Conservation (phyloP, 495 filamentous ascomycete genomes). For the Neurospora sp. region DNA sequence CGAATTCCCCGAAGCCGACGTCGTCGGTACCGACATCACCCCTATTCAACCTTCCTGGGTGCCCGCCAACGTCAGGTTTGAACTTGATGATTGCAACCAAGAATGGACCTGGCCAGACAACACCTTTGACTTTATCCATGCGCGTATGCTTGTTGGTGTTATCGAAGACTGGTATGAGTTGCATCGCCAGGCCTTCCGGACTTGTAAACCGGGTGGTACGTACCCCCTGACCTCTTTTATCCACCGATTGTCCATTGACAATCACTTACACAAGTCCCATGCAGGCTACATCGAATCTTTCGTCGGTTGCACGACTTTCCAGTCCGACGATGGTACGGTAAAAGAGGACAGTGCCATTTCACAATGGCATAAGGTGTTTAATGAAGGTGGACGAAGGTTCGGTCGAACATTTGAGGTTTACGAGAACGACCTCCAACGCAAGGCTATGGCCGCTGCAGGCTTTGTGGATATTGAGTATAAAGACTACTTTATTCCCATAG, state of each 20-base stretch:
- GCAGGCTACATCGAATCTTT: conserved; percentile 15
- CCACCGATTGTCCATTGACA: background rate
- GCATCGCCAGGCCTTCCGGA: background rate
- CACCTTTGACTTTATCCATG: conserved; percentile 46
- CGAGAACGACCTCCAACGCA: conserved; percentile 21
- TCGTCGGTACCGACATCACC: conserved; percentile 55
- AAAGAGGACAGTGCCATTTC: conserved; percentile 5
- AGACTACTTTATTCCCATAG: conserved; percentile 5
- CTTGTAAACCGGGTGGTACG: background rate
- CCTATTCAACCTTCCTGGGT: conserved; percentile 33
- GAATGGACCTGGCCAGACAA: conserved; percentile 42
- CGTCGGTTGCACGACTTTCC: conserved; percentile 12
- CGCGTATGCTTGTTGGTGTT: conserved; percentile 39
- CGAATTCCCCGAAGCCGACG: conserved; percentile 35
- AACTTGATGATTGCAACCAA: conserved; percentile 43
- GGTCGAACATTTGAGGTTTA: conserved; percentile 11
- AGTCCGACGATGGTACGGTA: conserved; percentile 12
- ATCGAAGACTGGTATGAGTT: conserved; percentile 38
- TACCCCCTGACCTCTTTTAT: background rate
- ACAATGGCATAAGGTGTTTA: conserved; percentile 15
- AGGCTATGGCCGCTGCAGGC: conserved; percentile 29
- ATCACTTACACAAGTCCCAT: background rate
- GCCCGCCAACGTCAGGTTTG: conserved; percentile 42
- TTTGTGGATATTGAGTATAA: conserved; percentile 17
- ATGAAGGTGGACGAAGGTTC: conserved; percentile 5